phyloP scores from a whole-genome alignment of 345 rosid species.

The Lepidium sativum region DNA sequence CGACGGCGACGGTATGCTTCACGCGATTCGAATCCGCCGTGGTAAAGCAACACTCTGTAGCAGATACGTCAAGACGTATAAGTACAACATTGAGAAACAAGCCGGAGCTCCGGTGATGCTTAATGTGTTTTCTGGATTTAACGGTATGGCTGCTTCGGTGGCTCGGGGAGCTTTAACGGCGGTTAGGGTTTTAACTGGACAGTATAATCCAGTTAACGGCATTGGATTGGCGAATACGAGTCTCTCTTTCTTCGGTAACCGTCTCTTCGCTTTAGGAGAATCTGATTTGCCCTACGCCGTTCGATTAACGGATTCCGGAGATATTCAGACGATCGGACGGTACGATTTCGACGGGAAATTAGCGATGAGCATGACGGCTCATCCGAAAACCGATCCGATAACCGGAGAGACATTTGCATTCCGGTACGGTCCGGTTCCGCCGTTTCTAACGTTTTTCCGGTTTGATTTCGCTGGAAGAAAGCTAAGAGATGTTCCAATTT shows the following conservation, averaged over 20 bases:
- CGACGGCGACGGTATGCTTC: slow-evolving; percentile 36
- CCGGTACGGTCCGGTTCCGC: slow-evolving; percentile 33
- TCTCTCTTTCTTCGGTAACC: slow-evolving; percentile 25
- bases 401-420: slow-evolving; percentile 30
- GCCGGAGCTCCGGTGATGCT: slow-evolving; percentile 23
- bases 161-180: slow-evolving; percentile 32
- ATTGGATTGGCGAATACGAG: slow-evolving; percentile 30
- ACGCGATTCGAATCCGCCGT: slow-evolving; percentile 21
- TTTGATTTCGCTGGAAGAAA: slow-evolving; percentile 24
- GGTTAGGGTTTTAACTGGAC: slow-evolving; percentile 25
- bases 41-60: slow-evolving; percentile 32
- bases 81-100: slow-evolving; percentile 22
- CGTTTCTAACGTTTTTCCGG: slow-evolving; percentile 27
- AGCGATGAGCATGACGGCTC: slow-evolving; percentile 34
- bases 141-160: slow-evolving; percentile 20
- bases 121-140: slow-evolving; percentile 31
- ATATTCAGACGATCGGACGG: slow-evolving; percentile 27
- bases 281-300: slow-evolving; percentile 31
- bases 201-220: slow-evolving; percentile 25
- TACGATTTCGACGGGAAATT: slow-evolving; percentile 26
- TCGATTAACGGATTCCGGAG: slow-evolving; percentile 6
- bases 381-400: slow-evolving; percentile 21
- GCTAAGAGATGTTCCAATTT: slow-evolving; percentile 24
- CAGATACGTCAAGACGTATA: slow-evolving; percentile 31
- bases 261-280: slow-evolving; percentile 31